Evolutionary conservation across 192 early-diverging fungal genomes (phyloP), one percentile per base, ranked within the genome.

Genomic region (Polychytrium aggregatum): DNA sequence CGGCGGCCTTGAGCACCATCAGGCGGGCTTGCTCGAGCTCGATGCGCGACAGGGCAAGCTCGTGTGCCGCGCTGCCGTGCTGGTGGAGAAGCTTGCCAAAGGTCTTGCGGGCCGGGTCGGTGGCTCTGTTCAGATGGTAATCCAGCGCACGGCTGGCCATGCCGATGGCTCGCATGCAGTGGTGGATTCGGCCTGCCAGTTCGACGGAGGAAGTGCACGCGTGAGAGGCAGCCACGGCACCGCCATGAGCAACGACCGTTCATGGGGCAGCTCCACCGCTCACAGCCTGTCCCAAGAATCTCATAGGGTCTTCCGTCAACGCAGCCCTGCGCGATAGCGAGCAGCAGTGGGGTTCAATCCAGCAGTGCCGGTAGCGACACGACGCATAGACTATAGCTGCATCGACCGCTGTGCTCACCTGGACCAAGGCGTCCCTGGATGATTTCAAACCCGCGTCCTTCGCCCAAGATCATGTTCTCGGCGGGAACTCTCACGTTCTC

Each of bases 361-460:
- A n/a, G n/a, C n/a, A n/a, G n/a, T n/a, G n/a, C n/a, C n/a, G n/a
- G n/a, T n/a, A n/a, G n/a, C n/a, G n/a, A n/a, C n/a, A n/a, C n/a
- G n/a, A n/a, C n/a, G n/a, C n/a, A n/a, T n/a, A n/a, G n/a, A n/a
- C n/a, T n/a, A n/a, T n/a, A n/a, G n/a, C n/a, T n/a, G n/a, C n/a
- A n/a, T n/a, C n/a, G n/a, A n/a, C n/a, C n/a, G n/a, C n/a, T n/a
- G n/a, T n/a, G n/a, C n/a, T 52, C 20, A 18, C 74, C 80, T 25
- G 95, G 95, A 4, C 95, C 95, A 28, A 98, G 72, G 4, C 95
- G 75, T 16, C 92, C 95, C 72, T 98, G 95, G 53, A 98, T 86
- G 37, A 98, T 76, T 57, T 98, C 95, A 61, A 98, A 98, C 0
- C 95, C 95, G 52, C 95, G 78, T n/a, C 95, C 95, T 57, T 92